Base-by-base conservation (phyloP, 257 asterid species). In the Sherardia arvensis region DNA sequence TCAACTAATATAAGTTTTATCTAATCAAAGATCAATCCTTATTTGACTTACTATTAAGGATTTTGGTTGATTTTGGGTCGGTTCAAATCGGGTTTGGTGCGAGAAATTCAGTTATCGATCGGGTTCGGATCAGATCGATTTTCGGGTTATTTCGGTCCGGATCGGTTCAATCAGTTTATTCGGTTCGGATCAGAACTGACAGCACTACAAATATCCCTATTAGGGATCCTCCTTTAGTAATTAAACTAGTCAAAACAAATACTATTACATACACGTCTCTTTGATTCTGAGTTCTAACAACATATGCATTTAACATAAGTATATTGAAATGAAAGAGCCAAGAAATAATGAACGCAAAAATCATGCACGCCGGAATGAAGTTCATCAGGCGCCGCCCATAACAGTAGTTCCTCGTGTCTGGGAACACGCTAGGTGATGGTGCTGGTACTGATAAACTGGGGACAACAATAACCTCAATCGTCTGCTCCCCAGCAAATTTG, bases 321-420 rank as follows among this genome's bases (percentile, higher is more conserved):
- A 80, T 59, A 30, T 74, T 77, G 71, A 77, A 80, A 72, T 80
- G 85, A 74, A 80, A 80, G 34, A 80, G 82, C 85, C 85, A 80
- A 10, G 85, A 80, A 62, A 80, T 72, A n/a, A 80, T 71, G 58
- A 80, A 80, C 64, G 85, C 85, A 34, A 80, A 73, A 53, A 80
- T 59, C 85, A 80, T 80, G 73, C 82, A 80, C 51, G 78, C 85
- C 7, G 77, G 78, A 32, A 80, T 74, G 69, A 80, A 68, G 57
- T 80, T 80, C 82, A 80, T 74, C 58, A 80, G 48, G 7, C 82
- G 85, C 8, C 80, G 80, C 1, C 82, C 82, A 22, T 57, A 76
- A 68, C 80, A 80, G 78, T 68, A 77, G 48, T 54, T 71, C 55
- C 65, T 74, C 67, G 72, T 63, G 57, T 77, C 82, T 0, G 68